Conservation (phyloP, 1,139 yeast genomes). For the Meyerozyma guilliermondii region DNA sequence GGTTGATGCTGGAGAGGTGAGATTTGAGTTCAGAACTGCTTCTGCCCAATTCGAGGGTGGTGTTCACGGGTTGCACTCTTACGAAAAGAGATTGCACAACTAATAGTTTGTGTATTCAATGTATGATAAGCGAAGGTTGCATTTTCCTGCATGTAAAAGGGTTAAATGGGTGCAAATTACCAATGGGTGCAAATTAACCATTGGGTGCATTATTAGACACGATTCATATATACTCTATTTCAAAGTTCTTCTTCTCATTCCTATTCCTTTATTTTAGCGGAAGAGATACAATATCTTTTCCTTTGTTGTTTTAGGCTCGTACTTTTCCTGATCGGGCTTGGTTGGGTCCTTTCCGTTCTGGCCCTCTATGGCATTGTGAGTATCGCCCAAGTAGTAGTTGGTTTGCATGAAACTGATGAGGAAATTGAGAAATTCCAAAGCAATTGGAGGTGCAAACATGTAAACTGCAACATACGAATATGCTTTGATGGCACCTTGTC, state of each 20-base stretch:
- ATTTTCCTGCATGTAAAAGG: too few species aligned
- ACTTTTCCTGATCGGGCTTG: neutral
- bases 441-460: conserved; percentile 20
- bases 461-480: conserved; percentile 18
- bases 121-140: neutral
- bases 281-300: neutral
- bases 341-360: neutral
- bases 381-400: conserved; percentile 27
- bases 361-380: conserved; percentile 24
- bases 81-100: conserved; percentile 95
- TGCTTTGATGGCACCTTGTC: conserved; percentile 24
- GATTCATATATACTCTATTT: too few species aligned
- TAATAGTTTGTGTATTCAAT: conserved; percentile 19
- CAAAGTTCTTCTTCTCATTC: too few species aligned
- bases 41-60: conserved; percentile 99
- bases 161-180: neutral
- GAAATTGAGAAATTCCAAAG: conserved; percentile 19
- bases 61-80: conserved; percentile 92
- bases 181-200: neutral
- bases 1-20: conserved; percentile 65
- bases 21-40: conserved; percentile 97
- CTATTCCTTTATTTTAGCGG: neutral
- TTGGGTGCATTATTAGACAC: too few species aligned
- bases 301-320: neutral
- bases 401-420: conserved; percentile 24